Evolutionary conservation across 176 grass and related monocot genomes (phyloP).

Genomic region (Avena sativa): DNA sequence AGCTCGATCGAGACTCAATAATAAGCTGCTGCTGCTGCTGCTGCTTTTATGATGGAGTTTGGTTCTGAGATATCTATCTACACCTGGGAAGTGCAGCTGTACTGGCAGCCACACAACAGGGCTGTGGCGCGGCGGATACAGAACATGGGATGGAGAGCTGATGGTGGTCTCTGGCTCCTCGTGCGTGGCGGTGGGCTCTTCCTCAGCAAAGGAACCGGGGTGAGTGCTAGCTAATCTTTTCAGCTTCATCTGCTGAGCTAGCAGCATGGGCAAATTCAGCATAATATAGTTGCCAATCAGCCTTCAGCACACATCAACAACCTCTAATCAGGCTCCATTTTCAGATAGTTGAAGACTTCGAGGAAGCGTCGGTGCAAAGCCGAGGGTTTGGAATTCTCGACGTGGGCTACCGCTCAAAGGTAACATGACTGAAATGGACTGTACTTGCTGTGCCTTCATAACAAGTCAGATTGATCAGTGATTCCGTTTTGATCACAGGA

Average conservation of each 20-base stretch:
- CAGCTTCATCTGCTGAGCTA: neutral
- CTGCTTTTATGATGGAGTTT: neutral
- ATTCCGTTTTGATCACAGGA: constrained; percentile 49
- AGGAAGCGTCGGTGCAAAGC: constrained; percentile 90
- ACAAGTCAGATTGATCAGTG: neutral
- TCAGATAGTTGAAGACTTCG: constrained; percentile 92
- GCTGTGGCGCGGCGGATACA: constrained; percentile 94
- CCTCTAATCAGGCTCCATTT: neutral
- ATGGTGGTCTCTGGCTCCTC: constrained; percentile 98
- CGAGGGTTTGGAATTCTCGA: constrained; percentile 96
- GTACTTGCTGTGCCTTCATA: neutral
- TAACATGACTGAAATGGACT: constrained; percentile 26
- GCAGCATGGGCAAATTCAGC: neutral
- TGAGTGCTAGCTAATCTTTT: constrained; percentile 22
- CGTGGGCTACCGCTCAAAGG: constrained; percentile 87
- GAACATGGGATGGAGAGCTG: constrained; percentile 99
- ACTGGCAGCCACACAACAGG: constrained; percentile 98
- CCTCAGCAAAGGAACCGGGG: constrained; percentile 94
- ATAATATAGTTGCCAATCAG: no score
- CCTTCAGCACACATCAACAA: no score
- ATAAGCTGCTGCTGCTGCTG: neutral
- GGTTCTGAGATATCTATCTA: neutral
- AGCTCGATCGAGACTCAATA: neutral
- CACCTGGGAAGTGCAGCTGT: constrained; percentile 52
- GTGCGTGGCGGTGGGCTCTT: constrained; percentile 94